Evolutionary conservation across 2,329 filamentous ascomycete species (phyloP).

Genomic region (Kalaharituber pfeilii): DNA sequence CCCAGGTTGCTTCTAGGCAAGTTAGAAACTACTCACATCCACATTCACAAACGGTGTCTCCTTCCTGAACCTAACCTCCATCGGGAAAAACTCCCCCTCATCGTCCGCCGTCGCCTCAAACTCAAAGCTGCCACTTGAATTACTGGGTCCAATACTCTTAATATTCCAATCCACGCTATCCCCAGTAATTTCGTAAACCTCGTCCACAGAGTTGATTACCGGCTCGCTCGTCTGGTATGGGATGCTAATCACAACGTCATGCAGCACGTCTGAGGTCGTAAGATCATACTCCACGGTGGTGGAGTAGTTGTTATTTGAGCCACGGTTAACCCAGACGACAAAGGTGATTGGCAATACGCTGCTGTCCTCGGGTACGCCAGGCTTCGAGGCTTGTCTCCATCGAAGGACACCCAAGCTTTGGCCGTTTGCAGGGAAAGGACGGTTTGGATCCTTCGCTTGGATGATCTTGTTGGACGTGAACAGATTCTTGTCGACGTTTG

Average conservation of each 20-base stretch:
- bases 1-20: not conserved
- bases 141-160: conserved; percentile 66
- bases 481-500: conserved; percentile 78
- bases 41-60: conserved; percentile 75
- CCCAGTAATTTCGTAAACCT: conserved; percentile 80
- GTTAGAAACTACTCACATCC: conserved; percentile 49
- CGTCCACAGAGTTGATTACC: conserved; percentile 79
- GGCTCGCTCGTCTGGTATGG: conserved; percentile 76
- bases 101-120: conserved; percentile 79
- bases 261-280: conserved; percentile 50
- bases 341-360: conserved; percentile 82
- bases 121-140: conserved; percentile 74
- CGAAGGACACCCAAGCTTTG: conserved; percentile 68
- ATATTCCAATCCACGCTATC: conserved; percentile 91
- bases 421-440: conserved; percentile 89
- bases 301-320: conserved; percentile 60
- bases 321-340: conserved; percentile 93
- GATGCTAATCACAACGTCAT: conserved; percentile 73
- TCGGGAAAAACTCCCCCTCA: conserved; percentile 95
- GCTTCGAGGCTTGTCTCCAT: conserved; percentile 57
- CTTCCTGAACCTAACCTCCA: conserved; percentile 81
- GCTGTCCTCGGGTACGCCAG: conserved; percentile 57
- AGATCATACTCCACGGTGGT: conserved; percentile 94
- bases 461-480: conserved; percentile 73
- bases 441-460: conserved; percentile 72